Conservation (phyloP, 2,329 filamentous ascomycete genomes). For the Aspergillus terreus region DNA sequence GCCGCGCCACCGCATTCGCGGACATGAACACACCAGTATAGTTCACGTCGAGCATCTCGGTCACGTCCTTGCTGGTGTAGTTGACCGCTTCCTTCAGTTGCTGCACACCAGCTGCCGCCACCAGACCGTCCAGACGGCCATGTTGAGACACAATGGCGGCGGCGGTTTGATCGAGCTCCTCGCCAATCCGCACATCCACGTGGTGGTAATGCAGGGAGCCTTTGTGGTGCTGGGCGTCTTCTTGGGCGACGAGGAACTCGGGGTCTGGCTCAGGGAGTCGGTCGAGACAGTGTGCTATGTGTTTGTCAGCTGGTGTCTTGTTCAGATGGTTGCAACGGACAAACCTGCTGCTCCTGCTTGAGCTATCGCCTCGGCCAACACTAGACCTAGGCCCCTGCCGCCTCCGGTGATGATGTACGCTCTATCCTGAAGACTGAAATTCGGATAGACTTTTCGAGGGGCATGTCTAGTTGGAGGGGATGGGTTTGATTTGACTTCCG, state of each 20-base stretch:
- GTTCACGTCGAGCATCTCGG: slow-evolving; percentile 47
- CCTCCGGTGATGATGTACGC: slow-evolving; percentile 44
- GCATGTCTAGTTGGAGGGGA: not conserved
- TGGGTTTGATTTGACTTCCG: not conserved
- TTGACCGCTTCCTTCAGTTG: slow-evolving; percentile 41
- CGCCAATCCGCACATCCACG: slow-evolving; percentile 44
- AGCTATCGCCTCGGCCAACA: slow-evolving; percentile 45
- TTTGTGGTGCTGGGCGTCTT: slow-evolving; percentile 34
- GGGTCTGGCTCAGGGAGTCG: slow-evolving; percentile 39
- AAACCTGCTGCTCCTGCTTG: slow-evolving; percentile 47
- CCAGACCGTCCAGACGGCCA: slow-evolving; percentile 37
- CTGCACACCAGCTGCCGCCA: slow-evolving; percentile 44
- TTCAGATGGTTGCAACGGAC: not conserved
- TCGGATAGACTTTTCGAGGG: not conserved
- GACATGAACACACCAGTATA: slow-evolving; percentile 49
- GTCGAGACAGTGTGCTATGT: slow-evolving; percentile 48
- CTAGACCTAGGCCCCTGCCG: slow-evolving; percentile 42
- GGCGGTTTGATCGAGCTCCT: slow-evolving; percentile 33
- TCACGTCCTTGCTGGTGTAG: slow-evolving; percentile 38
- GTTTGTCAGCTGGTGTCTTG: not conserved
- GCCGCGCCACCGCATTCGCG: slow-evolving; percentile 45
- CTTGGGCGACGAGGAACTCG: slow-evolving; percentile 40
- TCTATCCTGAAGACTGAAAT: slow-evolving; percentile 39
- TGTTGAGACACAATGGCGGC: slow-evolving; percentile 32
- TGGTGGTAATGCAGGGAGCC: slow-evolving; percentile 44